phyloP scores from a whole-genome alignment of 345 rosid species.

The Microcos paniculata region DNA sequence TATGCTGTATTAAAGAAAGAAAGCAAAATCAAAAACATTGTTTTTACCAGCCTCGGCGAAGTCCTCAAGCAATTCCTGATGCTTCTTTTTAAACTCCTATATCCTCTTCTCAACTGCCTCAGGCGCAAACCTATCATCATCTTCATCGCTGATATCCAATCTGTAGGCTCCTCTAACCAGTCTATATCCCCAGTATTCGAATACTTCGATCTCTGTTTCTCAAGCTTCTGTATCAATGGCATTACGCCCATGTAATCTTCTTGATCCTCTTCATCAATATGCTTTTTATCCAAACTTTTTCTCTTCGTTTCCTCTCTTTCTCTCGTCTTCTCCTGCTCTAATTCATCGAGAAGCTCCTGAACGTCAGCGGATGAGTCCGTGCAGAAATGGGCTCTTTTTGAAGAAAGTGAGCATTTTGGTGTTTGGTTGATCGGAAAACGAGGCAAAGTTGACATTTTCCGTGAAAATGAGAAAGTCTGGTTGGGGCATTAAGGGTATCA shows the following conservation, averaged over 20 bases:
- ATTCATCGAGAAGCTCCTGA: constrained; percentile 52
- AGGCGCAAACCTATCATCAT: constrained; percentile 31
- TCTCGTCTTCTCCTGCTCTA: constrained; percentile 71
- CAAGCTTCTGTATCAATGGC: constrained; percentile 73
- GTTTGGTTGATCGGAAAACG: constrained; percentile 27
- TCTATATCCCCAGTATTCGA: constrained; percentile 34
- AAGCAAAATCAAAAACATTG: neutral
- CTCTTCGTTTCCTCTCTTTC: constrained; percentile 68
- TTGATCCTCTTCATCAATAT: constrained; percentile 77
- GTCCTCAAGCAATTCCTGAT: constrained; percentile 60
- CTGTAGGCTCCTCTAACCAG: constrained; percentile 61
- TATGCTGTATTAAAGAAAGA: neutral
- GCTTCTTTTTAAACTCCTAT: constrained; percentile 55
- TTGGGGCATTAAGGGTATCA: constrained; percentile 15
- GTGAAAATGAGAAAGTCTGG: constrained; percentile 19
- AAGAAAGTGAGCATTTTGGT: constrained; percentile 27
- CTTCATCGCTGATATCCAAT: constrained; percentile 64
- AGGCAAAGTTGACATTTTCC: constrained; percentile 20
- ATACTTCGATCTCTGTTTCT: constrained; percentile 58
- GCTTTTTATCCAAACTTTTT: constrained; percentile 66
- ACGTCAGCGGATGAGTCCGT: too few relatives aligned
- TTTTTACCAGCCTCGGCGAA: constrained; percentile 50
- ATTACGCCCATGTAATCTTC: constrained; percentile 83
- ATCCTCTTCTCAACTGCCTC: constrained; percentile 33
- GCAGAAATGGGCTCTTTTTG: constrained; percentile 43